These are phyloP conservation scores for Scheffersomyces parashehatae DNA, from an alignment of 1,139 yeast genomes.

Conservation along the genomic window DNA sequence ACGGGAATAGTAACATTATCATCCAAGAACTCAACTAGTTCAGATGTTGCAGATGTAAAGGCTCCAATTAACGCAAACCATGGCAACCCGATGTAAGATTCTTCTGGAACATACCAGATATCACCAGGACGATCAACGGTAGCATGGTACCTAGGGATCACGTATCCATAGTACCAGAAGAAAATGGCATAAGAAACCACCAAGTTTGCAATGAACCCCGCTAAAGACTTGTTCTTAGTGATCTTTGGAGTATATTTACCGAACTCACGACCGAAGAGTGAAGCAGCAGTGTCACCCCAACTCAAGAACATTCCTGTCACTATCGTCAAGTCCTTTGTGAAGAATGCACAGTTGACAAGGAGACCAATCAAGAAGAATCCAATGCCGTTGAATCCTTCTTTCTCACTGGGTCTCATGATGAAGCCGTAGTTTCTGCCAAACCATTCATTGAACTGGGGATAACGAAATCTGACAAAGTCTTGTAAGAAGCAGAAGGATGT, in stretches of 20 bases:
- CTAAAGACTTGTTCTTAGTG: slow-evolving; percentile 16
- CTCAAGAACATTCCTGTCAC: slow-evolving; percentile 17
- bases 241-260: slow-evolving; percentile 17
- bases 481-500: slow-evolving; percentile 10
- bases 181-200: slow-evolving; percentile 15
- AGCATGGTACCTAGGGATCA: slow-evolving; percentile 14
- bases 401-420: slow-evolving; percentile 18
- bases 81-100: slow-evolving; percentile 10
- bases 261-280: slow-evolving; percentile 15
- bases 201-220: slow-evolving; percentile 19
- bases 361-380: slow-evolving; percentile 21
- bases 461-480: slow-evolving; percentile 14
- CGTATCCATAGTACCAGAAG: slow-evolving; percentile 14
- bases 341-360: slow-evolving; percentile 12
- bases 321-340: slow-evolving; percentile 18
- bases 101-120: slow-evolving; percentile 12
- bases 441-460: slow-evolving; percentile 11
- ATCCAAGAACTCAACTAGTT: slow-evolving; percentile 18
- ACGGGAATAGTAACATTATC: slow-evolving; percentile 25
- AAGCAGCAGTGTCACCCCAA: slow-evolving; percentile 25
- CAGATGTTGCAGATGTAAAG: slow-evolving; percentile 16
- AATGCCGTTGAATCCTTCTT: slow-evolving; percentile 17
- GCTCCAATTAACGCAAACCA: slow-evolving; percentile 14
- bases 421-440: slow-evolving; percentile 12
- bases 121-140: slow-evolving; percentile 14